These are phyloP conservation scores for Colletotrichum paranaense DNA, from an alignment of 2,329 filamentous ascomycete species.

Conservation along the genomic window DNA sequence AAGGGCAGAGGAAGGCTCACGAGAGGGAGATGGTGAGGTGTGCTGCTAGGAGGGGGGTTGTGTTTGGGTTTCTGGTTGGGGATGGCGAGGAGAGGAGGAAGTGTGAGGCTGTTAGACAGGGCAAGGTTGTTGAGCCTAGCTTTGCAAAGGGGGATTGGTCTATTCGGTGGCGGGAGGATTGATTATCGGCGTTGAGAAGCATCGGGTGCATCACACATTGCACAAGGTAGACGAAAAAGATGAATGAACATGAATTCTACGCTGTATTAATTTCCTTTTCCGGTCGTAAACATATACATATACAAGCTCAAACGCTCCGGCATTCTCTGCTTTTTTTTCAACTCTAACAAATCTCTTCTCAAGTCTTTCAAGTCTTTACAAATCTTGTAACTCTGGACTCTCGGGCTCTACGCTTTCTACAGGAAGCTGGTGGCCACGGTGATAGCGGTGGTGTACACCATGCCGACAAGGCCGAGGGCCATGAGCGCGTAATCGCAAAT, in stretches of 20 bases:
- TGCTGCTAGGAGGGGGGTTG: conserved; percentile 70
- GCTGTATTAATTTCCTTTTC: conserved; percentile 2
- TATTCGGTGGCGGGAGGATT: conserved; percentile 64
- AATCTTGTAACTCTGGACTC: too few species aligned
- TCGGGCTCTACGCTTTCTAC: not conserved
- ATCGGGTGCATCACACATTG: not conserved
- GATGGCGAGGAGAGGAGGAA: conserved; percentile 48
- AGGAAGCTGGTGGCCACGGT: conserved; percentile 62
- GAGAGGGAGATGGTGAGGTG: conserved; percentile 69
- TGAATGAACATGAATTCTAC: not conserved
- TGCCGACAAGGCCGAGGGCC: conserved; percentile 70
- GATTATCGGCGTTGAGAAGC: too few species aligned
- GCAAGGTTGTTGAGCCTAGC: conserved; percentile 67
- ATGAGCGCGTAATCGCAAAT: conserved; percentile 72
- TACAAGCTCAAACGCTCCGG: not conserved
- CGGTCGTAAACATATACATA: not conserved
- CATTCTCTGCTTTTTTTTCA: not conserved
- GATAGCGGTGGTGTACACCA: conserved; percentile 77
- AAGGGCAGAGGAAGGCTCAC: conserved; percentile 56
- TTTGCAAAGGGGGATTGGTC: conserved; percentile 72
- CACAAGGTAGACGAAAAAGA: not conserved
- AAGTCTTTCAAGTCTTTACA: not conserved
- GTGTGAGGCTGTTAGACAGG: conserved; percentile 70
- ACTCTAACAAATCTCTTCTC: not conserved
- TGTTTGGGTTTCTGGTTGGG: conserved; percentile 59